phyloP scores from a whole-genome alignment of 495 filamentous ascomycete genomes.

The Penicillium malachiteum region DNA sequence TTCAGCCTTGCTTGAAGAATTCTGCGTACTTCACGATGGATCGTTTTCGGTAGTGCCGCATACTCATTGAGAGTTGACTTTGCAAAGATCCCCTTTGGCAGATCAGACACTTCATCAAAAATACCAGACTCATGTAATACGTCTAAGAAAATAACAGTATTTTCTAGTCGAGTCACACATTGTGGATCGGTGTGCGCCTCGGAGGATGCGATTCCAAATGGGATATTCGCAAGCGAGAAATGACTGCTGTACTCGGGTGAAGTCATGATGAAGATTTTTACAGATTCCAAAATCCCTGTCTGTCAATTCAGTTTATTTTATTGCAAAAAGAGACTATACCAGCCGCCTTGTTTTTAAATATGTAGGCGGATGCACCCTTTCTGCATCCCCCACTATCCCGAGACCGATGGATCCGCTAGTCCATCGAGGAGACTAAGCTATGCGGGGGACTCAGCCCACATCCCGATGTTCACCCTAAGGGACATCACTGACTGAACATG shows the following conservation, averaged over 20 bases:
- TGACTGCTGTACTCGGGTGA: constrained; percentile 25
- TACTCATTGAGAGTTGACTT: constrained; percentile 71
- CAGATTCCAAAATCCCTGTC: neutral
- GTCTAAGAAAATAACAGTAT: constrained; percentile 39
- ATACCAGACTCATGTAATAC: constrained; percentile 50
- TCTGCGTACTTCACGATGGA: constrained; percentile 62
- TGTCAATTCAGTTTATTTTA: neutral
- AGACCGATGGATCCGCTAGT: neutral
- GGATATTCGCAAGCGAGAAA: constrained; percentile 70
- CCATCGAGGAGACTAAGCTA: neutral
- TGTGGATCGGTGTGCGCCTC: constrained; percentile 42
- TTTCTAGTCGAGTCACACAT: constrained; percentile 31
- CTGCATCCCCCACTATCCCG: constrained; percentile 16
- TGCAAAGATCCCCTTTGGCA: constrained; percentile 21
- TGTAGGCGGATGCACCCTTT: too few species aligned
- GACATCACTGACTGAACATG: too few species aligned
- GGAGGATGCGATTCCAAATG: constrained; percentile 77
- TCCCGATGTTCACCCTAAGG: constrained; percentile 7
- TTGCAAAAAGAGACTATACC: too few species aligned
- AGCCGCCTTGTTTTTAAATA: too few species aligned
- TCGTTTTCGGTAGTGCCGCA: constrained; percentile 61
- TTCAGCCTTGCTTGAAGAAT: constrained; percentile 28
- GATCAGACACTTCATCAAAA: constrained; percentile 14
- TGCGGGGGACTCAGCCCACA: constrained; percentile 11
- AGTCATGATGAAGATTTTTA: constrained; percentile 18